Percentiles rank a stretch among this genome's conserved stretches.
Conservation (phyloP, 192 early-diverging fungal species). For the Dissophora globulifera region DNA sequence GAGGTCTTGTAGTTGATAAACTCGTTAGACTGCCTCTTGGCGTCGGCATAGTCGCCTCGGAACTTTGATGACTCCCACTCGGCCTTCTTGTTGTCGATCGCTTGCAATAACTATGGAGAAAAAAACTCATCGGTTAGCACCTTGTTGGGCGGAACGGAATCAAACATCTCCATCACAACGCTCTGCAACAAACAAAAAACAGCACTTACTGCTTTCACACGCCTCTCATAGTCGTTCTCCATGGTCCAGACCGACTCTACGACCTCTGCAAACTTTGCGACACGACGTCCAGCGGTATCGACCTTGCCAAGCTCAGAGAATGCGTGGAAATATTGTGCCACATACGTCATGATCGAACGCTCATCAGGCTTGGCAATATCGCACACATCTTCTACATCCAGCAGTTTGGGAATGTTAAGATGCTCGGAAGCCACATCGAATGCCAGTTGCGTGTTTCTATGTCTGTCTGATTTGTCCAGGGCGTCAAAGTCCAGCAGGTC, state of each 20-base stretch:
- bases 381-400: conserved; percentile 96
- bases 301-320: conserved; percentile 90
- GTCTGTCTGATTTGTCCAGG: conserved; percentile 85
- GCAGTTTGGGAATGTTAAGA: conserved; percentile 90
- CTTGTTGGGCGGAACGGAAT: not conserved
- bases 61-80: conserved; percentile 76
- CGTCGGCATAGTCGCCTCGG: conserved; percentile 76
- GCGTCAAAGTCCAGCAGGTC: conserved; percentile 91
- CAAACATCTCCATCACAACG: not conserved
- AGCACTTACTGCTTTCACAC: conserved; percentile 67
- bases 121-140: not conserved
- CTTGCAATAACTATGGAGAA: conserved; percentile 68
- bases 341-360: conserved; percentile 97
- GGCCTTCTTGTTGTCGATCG: conserved; percentile 68
- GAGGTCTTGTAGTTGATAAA: conserved; percentile 90
- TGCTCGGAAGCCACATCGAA: conserved; percentile 94
- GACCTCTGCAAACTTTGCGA: conserved; percentile 92
- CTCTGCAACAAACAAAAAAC: not conserved
- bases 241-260: conserved; percentile 92
- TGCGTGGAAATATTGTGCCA: conserved; percentile 98
- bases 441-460: conserved; percentile 90
- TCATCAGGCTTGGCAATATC: conserved; percentile 96
- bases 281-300: conserved; percentile 89
- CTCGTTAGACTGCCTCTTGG: conserved; percentile 73
- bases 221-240: conserved; percentile 92